Evolutionary conservation across 2,329 filamentous ascomycete species (phyloP).

Genomic region (Leptographium radiaticola): DNA sequence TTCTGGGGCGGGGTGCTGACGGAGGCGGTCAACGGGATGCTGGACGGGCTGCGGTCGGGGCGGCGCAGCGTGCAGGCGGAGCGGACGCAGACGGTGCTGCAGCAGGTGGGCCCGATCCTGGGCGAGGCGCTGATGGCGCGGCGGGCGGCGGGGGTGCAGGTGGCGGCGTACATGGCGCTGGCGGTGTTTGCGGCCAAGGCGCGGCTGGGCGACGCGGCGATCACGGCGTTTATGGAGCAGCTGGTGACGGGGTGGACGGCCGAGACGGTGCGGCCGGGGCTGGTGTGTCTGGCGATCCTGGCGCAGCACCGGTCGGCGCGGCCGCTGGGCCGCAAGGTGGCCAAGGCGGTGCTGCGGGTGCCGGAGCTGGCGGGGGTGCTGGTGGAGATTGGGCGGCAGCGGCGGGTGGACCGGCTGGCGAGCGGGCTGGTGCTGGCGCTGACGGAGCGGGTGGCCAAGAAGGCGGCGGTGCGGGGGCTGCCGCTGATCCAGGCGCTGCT

Average conservation of each 20-base stretch:
- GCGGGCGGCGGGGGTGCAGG: slow-evolving; percentile 63
- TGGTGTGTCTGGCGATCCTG: slow-evolving; percentile 70
- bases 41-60: slow-evolving; percentile 67
- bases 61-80: slow-evolving; percentile 63
- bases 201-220: slow-evolving; percentile 60
- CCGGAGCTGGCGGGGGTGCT: slow-evolving; percentile 47
- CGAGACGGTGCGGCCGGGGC: slow-evolving; percentile 58
- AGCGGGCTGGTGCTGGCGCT: slow-evolving; percentile 58
- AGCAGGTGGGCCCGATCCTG: slow-evolving; percentile 52
- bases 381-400: slow-evolving; percentile 47
- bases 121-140: slow-evolving; percentile 66
- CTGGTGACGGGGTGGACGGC: slow-evolving; percentile 63
- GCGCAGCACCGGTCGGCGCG: slow-evolving; percentile 65
- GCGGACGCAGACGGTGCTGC: slow-evolving; percentile 67
- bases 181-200: slow-evolving; percentile 77
- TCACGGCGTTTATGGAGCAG: slow-evolving; percentile 85
- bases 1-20: slow-evolving; percentile 89
- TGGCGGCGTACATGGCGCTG: slow-evolving; percentile 85
- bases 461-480: slow-evolving; percentile 43
- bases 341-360: slow-evolving; percentile 54
- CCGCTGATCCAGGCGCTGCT: slow-evolving; percentile 49
- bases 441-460: slow-evolving; percentile 47
- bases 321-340: slow-evolving; percentile 55
- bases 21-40: slow-evolving; percentile 70
- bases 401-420: slow-evolving; percentile 56